Evolutionary conservation across 73 alveolate genomes (phyloP), one percentile per base, ranked within the genome.

Genomic region (Breviolum minutum): DNA sequence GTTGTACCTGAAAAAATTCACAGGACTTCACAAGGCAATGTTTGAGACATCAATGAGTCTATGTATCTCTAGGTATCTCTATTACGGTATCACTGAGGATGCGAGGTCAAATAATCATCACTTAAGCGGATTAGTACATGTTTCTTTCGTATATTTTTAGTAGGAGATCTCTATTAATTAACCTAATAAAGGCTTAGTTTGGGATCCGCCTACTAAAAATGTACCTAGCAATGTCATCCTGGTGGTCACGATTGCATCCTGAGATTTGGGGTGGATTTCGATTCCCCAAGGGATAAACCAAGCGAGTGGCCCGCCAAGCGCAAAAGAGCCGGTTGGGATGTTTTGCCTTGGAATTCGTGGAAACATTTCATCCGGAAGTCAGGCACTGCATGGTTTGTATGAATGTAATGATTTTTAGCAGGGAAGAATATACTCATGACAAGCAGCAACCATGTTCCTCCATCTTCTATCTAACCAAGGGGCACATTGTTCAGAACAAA

Each of bases 251-350:
- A 3, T 40, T 40, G 54, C 54, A 40, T 40, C 54, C 54, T 40
- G 54, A 2, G n/a, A n/a, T n/a, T n/a, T n/a, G n/a, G n/a, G n/a
- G n/a, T n/a, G n/a, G n/a, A n/a, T n/a, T n/a, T n/a, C n/a, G n/a
- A n/a, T n/a, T n/a, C n/a, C n/a, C n/a, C n/a, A n/a, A n/a, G n/a
- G n/a, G n/a, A 13, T 17, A 11, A 66, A 66, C 74, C 79, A 5
- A 27, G 2, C 79, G 0, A 63, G 77, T 77, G 5, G 70, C 98
- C 62, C 91, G 74, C 98, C 98, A 92, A 64, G 91, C 90, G 68
- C 98, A 92, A 81, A 92, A 92, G 68, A 92, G 86, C 79, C 98
- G 85, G 86, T 92, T 92, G 16, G 98, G 98, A 20, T 66, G 63
- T 68, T 74, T 92, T 27, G 98, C 98, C 92, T 83, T 5, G 24